Conservation (phyloP, 1,284 basidiomycete genomes). For the Cutaneotrichosporon spelunceum region DNA sequence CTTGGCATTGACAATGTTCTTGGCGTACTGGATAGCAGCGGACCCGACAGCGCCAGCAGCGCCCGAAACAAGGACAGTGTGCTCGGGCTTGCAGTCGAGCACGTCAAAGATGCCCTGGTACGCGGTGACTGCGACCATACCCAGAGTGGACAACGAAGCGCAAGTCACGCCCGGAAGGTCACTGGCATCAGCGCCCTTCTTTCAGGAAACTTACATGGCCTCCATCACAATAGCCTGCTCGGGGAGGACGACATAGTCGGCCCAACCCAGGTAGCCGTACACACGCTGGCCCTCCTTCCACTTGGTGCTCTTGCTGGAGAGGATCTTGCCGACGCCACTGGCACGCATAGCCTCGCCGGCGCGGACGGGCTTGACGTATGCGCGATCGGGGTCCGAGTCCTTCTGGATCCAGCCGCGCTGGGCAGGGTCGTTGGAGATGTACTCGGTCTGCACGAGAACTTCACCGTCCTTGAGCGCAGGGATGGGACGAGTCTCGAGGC, state of each 20-base stretch:
- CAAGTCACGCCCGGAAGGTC: conserved; percentile 20
- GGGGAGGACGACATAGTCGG: conserved; percentile 36
- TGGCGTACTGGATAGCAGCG: conserved; percentile 44
- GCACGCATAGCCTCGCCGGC: conserved; percentile 34
- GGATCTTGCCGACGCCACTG: conserved; percentile 27
- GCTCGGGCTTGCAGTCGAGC: conserved; percentile 45
- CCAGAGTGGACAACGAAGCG: conserved; percentile 37
- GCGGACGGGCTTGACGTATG: conserved; percentile 30
- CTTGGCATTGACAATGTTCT: conserved; percentile 51
- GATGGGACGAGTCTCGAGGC: conserved; percentile 26
- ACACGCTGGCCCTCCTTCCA: conserved; percentile 36
- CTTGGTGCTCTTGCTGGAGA: conserved; percentile 30
- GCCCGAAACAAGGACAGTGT: conserved; percentile 40
- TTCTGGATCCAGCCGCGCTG: conserved; percentile 40
- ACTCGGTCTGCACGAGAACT: conserved; percentile 34
- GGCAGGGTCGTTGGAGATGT: conserved; percentile 43
- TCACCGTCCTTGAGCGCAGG: conserved; percentile 37
- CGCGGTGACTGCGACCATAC: conserved; percentile 41
- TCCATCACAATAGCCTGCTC: conserved; percentile 14
- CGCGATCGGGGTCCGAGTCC: conserved; percentile 27
- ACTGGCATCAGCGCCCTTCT: background rate
- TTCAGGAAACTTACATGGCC: conserved; percentile 16
- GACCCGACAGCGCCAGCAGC: conserved; percentile 42
- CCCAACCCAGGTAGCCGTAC: conserved; percentile 30
- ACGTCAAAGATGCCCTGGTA: conserved; percentile 47